Conservation (phyloP, 352 stramenopile genomes). For the Globisporangium parvum region DNA sequence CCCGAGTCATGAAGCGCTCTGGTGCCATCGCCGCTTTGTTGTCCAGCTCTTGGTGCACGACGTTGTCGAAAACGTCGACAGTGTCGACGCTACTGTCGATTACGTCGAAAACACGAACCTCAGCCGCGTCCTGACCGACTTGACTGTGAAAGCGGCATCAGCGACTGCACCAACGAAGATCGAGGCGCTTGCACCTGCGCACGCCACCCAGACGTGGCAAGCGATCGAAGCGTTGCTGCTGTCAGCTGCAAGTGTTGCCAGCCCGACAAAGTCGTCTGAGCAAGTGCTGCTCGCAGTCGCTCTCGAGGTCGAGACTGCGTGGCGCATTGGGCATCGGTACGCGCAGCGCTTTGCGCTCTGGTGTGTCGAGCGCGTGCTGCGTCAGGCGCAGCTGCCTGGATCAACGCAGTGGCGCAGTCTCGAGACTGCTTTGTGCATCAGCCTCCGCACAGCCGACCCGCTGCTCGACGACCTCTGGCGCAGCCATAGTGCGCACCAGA, state of each 20-base stretch:
- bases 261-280: too few relatives aligned
- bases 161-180: background rate
- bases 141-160: background rate
- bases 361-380: conserved; percentile 23
- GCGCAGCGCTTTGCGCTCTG: conserved; percentile 46
- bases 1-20: conserved; percentile 56
- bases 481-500: background rate
- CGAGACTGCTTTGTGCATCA: conserved; percentile 1
- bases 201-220: background rate
- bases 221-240: background rate
- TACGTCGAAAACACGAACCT: background rate
- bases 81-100: background rate
- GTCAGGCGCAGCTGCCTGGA: background rate
- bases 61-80: background rate
- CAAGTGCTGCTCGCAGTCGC: conserved; percentile 16
- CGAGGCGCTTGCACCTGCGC: background rate
- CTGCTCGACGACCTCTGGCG: conserved; percentile 13
- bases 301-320: conserved; percentile 36
- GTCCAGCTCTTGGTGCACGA: conserved; percentile 35
- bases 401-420: background rate
- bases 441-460: conserved; percentile 11
- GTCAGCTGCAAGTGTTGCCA: background rate
- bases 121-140: background rate
- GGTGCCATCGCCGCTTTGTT: conserved; percentile 74
- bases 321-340: conserved; percentile 32